Base-by-base conservation (phyloP, 768 basidiomycete genomes). In the Tephrocybe sp. region DNA sequence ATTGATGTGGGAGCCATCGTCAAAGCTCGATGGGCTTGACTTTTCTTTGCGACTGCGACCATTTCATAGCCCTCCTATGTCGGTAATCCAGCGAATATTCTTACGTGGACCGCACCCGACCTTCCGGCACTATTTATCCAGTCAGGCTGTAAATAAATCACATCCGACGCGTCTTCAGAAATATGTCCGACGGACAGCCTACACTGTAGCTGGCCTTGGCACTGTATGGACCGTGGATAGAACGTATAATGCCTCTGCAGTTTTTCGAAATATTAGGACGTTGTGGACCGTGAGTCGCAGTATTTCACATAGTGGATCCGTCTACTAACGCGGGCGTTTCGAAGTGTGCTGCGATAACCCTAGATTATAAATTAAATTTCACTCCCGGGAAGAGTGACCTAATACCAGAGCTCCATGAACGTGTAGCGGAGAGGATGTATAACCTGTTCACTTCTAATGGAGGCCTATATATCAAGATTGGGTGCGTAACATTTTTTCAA, bases 351-450 rank as follows among this genome's bases (percentile, higher is more conserved):
- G 62, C 83, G 53, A 86, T 91, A 41, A 86, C 87, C 5, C 55
- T 83, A 51, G 88, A 91, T 72, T 96, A 94, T 73, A 97, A 98
- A 63, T 66, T 88, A 45, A 94, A 95, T 69, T 97, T 96, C 59
- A 84, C 76, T 8, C 84, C 85, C 0, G 78, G 79, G 41, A 86
- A 85, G 53, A 81, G 80, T 0, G 81, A 88, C 23, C 68, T 75
- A 45, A 94, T 96, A 62, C 88, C 90, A 5, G 76, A 82, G 23
- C 71, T 98, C 2, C 95, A 98, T 56, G 81, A 90, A 57, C 82
- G 95, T 38, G 90, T 94, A 9, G 93, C 92, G 0, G 74, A 84
- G 17, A 74, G 92, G 47, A 73, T 98, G 52, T 86, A 82, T 55
- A 71, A 86, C 62, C 75, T 97, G 40, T 81, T 93, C 60, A 85